Base-by-base conservation (phyloP, 108 stramenopile species). In the Conticribra guillardii region DNA sequence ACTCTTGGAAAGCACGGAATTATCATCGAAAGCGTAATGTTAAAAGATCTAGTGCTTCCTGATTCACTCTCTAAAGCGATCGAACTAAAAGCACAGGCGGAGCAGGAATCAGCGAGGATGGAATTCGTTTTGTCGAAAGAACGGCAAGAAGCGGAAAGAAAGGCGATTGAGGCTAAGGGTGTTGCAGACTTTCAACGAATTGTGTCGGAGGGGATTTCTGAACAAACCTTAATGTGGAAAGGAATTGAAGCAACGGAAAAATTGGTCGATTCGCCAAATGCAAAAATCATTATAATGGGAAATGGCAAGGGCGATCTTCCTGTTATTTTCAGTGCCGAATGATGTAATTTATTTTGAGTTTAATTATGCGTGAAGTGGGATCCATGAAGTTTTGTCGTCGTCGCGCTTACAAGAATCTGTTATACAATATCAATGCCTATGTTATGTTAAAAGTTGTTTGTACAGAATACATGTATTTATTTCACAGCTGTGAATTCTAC, bases 171-270 rank as follows among this genome's bases (percentile, higher is more conserved):
- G 57, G 82, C 85, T 0, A 45, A 66, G 34, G 85, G 81, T 18
- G 80, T 85, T 67, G 81, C 83, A 19, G 83, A 84, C 30, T 84
- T 81, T 81, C 83, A 84, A 47, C 50, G 58, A 7, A 84, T 84
- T 41, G 83, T 84, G 4, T 55, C 50, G 4, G 58, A 68, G 23
- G 83, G 80, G 9, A 84, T 84, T 14, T 71, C 83, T 18, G 61
- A 57, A 2, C 67, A 71, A 46, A 65, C 76, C 0, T 54, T 84
- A 4, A 47, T 57, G 32, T 84, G 79, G 83, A 84, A 84, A 58
- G 83, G 83, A 22, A 74, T 84, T 32, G 83, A 84, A 60, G 83
- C 80, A 2, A 84, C 83, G 9, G 83, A 84, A 58, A 76, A 78
- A 44, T 54, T 84, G 2, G 75, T 71, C 14, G 24, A 19, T 7